These are phyloP conservation scores for Coemansia furcata DNA, from an alignment of 192 early-diverging fungal species.

Conservation along the genomic window DNA sequence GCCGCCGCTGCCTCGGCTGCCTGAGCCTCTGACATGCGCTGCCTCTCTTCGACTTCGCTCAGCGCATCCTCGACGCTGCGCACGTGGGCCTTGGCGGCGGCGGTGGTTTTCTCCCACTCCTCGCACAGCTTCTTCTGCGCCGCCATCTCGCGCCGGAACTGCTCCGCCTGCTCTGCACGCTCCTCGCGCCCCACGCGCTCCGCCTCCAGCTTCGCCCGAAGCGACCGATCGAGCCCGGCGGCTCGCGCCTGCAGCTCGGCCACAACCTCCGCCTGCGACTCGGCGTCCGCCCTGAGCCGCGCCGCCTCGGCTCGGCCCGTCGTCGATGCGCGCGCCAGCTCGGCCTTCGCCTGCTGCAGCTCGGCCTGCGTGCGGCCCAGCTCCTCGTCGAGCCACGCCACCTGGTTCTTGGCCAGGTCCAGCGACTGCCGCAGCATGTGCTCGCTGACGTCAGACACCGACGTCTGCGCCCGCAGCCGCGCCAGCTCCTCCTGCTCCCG, in stretches of 20 bases:
- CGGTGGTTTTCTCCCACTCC: constrained; percentile 59
- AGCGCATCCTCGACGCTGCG: constrained; percentile 55
- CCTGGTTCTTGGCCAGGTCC: constrained; percentile 56
- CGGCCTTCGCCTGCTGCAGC: constrained; percentile 40
- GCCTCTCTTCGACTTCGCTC: constrained; percentile 51
- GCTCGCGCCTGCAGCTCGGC: constrained; percentile 48
- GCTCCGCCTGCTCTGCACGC: constrained; percentile 57
- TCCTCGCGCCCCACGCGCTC: constrained; percentile 53
- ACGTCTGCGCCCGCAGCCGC: constrained; percentile 32
- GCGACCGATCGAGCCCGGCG: constrained; percentile 39
- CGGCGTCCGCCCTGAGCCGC: constrained; percentile 55
- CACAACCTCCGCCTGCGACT: constrained; percentile 55
- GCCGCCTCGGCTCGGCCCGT: constrained; percentile 45
- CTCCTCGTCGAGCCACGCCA: constrained; percentile 69
- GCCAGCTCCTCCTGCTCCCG: constrained; percentile 34
- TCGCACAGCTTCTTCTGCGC: constrained; percentile 62
- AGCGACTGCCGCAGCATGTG: constrained; percentile 60
- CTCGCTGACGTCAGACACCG: constrained; percentile 41
- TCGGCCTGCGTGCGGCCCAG: constrained; percentile 49
- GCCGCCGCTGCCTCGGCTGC: constrained; percentile 23
- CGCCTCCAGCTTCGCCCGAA: constrained; percentile 56
- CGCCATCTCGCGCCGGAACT: constrained; percentile 67
- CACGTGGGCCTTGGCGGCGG: constrained; percentile 55
- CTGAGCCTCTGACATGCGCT: constrained; percentile 37
- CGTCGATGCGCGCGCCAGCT: constrained; percentile 22